These are phyloP conservation scores for Cyberlindnera maritima DNA, from an alignment of 805 yeast species.

Conservation along the genomic window DNA sequence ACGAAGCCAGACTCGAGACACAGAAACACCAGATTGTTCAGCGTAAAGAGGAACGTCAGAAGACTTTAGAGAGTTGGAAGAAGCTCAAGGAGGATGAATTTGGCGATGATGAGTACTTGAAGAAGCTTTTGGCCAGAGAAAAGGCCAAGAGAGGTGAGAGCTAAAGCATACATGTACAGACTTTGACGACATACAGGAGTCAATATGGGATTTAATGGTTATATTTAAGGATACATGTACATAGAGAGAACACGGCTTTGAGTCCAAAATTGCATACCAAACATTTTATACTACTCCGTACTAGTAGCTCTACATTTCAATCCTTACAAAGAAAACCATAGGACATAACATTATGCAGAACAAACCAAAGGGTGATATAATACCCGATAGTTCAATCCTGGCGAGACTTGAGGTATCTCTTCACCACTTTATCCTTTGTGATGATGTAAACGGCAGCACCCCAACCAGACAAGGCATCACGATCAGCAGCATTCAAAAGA, in stretches of 20 bases:
- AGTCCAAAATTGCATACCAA: no score
- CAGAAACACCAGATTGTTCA: conserved; percentile 51
- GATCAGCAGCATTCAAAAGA: conserved; percentile 87
- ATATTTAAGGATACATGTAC: conserved; percentile 1
- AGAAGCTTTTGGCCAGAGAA: conserved; percentile 59
- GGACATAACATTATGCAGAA: conserved; percentile 2
- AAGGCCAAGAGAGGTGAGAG: conserved; percentile 33
- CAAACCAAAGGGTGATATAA: no score
- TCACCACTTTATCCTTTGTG: conserved; percentile 87
- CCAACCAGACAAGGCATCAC: conserved; percentile 98
- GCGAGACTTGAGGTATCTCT: conserved; percentile 86
- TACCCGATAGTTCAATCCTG: conserved; percentile 85
- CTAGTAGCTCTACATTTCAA: no score
- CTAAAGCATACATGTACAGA: neutral
- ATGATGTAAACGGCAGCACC: conserved; percentile 94
- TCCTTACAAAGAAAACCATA: neutral
- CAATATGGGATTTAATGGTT: conserved; percentile 1
- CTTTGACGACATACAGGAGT: neutral
- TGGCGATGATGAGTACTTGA: conserved; percentile 71
- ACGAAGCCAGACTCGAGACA: conserved; percentile 64
- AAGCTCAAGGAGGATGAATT: conserved; percentile 70
- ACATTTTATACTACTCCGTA: no score
- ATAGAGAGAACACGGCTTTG: neutral
- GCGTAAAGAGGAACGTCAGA: conserved; percentile 55
- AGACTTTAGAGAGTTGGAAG: conserved; percentile 55